These are phyloP conservation scores for Chlorella variabilis DNA, from an alignment of 163 green algal genomes.

Conservation along the genomic window DNA sequence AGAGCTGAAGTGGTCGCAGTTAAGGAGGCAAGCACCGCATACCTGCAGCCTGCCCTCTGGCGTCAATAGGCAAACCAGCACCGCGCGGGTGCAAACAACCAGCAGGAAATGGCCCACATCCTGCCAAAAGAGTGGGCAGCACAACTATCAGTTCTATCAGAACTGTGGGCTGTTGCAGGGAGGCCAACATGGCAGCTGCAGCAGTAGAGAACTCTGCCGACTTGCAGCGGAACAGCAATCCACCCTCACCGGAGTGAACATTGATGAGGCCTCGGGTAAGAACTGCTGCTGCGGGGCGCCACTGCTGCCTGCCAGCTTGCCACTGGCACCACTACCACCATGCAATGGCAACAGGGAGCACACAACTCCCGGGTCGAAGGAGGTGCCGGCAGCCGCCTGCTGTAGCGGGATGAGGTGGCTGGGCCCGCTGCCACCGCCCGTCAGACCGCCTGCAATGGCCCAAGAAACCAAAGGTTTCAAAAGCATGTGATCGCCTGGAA, in stretches of 20 bases:
- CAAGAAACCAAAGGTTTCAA: not conserved
- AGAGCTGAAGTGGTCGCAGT: no score
- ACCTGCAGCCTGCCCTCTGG: conserved; percentile 48
- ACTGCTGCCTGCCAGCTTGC: not conserved
- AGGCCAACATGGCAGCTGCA: no score
- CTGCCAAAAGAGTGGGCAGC: conserved; percentile 24
- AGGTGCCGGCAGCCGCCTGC: not conserved
- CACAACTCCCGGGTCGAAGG: conserved; percentile 33
- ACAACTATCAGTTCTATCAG: not conserved
- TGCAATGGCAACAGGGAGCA: conserved; percentile 28
- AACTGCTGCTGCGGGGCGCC: conserved; percentile 22
- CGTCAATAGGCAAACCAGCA: conserved; percentile 32
- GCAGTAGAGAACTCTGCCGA: no score
- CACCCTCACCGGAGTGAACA: conserved; percentile 11
- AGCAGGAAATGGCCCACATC: conserved; percentile 46
- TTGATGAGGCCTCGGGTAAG: not conserved
- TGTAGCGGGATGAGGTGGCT: conserved; percentile 45
- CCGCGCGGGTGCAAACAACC: conserved; percentile 24
- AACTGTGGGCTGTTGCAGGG: no score
- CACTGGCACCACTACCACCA: not conserved
- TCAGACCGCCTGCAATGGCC: conserved; percentile 17
- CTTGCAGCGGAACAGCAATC: no score
- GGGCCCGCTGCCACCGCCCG: conserved; percentile 22
- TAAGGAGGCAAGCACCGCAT: not conserved
- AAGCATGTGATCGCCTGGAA: not conserved